phyloP scores from a whole-genome alignment of 2,329 filamentous ascomycete species.

The Fusarium transvaalense region DNA sequence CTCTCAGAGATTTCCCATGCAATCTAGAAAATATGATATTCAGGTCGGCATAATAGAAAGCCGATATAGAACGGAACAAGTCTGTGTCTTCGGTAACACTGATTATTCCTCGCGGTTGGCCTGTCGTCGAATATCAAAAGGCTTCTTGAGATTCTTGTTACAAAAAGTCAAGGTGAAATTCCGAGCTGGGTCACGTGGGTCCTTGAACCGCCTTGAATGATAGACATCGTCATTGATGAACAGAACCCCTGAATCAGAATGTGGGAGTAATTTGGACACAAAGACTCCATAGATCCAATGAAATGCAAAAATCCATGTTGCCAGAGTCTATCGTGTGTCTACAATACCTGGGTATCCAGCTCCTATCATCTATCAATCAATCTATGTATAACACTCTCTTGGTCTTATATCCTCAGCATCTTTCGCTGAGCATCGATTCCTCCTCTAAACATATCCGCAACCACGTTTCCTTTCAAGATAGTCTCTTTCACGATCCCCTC shows the following conservation, averaged over 20 bases:
- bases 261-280: background rate
- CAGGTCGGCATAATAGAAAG: background rate
- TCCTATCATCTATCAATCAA: background rate
- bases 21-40: background rate
- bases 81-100: fast-evolving
- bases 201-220: conserved; percentile 2
- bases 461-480: conserved; percentile 73
- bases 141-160: background rate
- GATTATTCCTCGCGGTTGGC: background rate
- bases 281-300: background rate
- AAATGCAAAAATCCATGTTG: background rate
- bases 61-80: background rate
- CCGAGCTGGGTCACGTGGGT: conserved; percentile 40
- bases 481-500: conserved; percentile 82
- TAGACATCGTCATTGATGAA: background rate
- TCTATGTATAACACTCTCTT: background rate
- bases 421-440: conserved; percentile 69
- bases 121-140: background rate
- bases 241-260: background rate
- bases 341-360: conserved; percentile 31
- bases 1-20: background rate
- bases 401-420: conserved; percentile 61
- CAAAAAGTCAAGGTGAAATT: conserved; percentile 16
- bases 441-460: conserved; percentile 79
- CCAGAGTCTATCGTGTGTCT: background rate